phyloP scores from a whole-genome alignment of 805 yeast genomes.

The Candida pseudofarinosa region DNA sequence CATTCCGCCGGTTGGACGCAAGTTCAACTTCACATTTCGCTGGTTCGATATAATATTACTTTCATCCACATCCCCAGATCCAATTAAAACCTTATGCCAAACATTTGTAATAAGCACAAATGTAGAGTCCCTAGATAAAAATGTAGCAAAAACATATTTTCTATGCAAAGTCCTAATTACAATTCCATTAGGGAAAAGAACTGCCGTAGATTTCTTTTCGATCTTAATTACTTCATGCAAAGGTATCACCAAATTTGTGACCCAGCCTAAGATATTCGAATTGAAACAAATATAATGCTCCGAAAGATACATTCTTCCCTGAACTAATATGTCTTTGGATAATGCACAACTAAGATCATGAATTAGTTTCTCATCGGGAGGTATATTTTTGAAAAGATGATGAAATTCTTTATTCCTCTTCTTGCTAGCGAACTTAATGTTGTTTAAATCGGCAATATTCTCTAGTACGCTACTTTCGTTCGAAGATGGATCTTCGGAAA shows the following conservation, averaged over 20 bases:
- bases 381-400: slow-evolving; percentile 50
- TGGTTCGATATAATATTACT: slow-evolving; percentile 7
- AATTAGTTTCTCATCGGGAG: slow-evolving; percentile 48
- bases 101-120: slow-evolving; percentile 51
- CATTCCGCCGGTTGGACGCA: slow-evolving; percentile 1
- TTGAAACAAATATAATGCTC: slow-evolving; percentile 57
- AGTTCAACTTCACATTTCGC: slow-evolving; percentile 6
- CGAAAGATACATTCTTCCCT: slow-evolving; percentile 60
- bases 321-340: slow-evolving; percentile 61
- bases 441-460: slow-evolving; percentile 7
- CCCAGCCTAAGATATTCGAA: slow-evolving; percentile 65
- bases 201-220: slow-evolving; percentile 63
- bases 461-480: slow-evolving; percentile 8
- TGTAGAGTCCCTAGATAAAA: slow-evolving; percentile 55
- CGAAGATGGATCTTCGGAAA: slow-evolving; percentile 1
- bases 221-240: slow-evolving; percentile 59
- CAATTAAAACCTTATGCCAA: slow-evolving; percentile 49
- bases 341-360: slow-evolving; percentile 65
- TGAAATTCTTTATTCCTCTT: slow-evolving; percentile 61
- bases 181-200: slow-evolving; percentile 67
- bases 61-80: slow-evolving; percentile 15
- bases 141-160: slow-evolving; percentile 61
- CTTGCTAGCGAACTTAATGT: slow-evolving; percentile 35
- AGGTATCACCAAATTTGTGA: slow-evolving; percentile 55
- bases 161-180: slow-evolving; percentile 59